Evolutionary conservation across 192 early-diverging fungal species (phyloP).

Genomic region (Coemansia sp.): DNA sequence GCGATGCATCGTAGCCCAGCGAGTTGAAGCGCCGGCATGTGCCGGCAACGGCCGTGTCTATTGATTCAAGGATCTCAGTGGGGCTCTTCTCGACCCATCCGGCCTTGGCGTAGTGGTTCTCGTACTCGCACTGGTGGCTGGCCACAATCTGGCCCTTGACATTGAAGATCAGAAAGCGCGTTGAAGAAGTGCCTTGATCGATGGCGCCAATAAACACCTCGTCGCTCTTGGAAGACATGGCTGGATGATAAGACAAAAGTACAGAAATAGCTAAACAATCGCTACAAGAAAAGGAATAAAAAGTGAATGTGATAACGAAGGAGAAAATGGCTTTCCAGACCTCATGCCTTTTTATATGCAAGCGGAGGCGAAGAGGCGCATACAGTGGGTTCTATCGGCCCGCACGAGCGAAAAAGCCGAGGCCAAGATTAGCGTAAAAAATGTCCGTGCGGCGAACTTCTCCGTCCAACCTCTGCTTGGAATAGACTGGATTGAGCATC

Average conservation of each 20-base stretch:
- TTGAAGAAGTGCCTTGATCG: constrained; percentile 91
- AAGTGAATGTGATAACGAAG: neutral
- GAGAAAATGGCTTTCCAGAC: neutral
- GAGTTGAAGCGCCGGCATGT: constrained; percentile 63
- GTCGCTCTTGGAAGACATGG: constrained; percentile 42
- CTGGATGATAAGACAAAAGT: neutral
- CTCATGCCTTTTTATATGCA: constrained; percentile 4
- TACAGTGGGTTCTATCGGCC: neutral
- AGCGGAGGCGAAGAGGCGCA: neutral
- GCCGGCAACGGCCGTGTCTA: constrained; percentile 66
- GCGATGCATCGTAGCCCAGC: constrained; percentile 58
- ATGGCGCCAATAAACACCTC: constrained; percentile 73
- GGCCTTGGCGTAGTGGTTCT: constrained; percentile 72
- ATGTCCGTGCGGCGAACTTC: too few relatives aligned
- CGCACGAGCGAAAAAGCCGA: constrained; percentile 1
- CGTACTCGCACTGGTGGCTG: constrained; percentile 78
- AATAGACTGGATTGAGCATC: neutral
- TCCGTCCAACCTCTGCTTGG: too few relatives aligned
- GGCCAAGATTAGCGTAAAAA: neutral
- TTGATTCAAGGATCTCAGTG: constrained; percentile 67
- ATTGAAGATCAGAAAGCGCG: constrained; percentile 92
- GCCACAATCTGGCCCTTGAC: constrained; percentile 66
- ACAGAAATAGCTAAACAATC: constrained; percentile 4
- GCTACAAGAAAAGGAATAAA: neutral
- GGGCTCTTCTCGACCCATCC: constrained; percentile 94